Evolutionary conservation across 2,329 filamentous ascomycete species (phyloP).

Genomic region (Chalara sp.): DNA sequence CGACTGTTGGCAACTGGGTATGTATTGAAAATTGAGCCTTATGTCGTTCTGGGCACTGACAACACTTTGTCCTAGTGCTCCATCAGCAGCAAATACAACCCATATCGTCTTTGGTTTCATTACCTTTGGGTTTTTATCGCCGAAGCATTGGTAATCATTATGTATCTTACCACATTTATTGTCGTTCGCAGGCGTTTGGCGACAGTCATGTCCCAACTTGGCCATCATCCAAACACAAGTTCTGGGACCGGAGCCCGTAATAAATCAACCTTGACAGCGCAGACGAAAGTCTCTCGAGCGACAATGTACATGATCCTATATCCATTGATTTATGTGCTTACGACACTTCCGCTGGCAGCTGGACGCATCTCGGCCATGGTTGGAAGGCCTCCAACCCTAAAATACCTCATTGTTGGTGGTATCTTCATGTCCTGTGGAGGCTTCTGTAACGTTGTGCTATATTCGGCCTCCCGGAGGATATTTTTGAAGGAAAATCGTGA

Average conservation of each 20-base stretch:
- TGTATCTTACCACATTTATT: conserved; percentile 3
- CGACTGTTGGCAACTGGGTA: too few species aligned
- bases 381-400: not conserved
- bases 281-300: not conserved
- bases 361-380: conserved; percentile 1
- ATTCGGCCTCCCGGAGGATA: conserved; percentile 1
- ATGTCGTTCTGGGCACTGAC: too few species aligned
- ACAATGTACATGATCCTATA: conserved; percentile 9
- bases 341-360: conserved; percentile 4
- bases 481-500: not conserved
- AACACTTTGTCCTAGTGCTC: too few species aligned
- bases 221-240: too few species aligned
- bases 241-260: too few species aligned
- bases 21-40: too few species aligned
- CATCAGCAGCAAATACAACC: not conserved
- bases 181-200: not conserved
- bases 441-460: conserved; percentile 2
- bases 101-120: not conserved
- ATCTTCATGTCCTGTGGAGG: conserved; percentile 5
- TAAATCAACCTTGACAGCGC: too few species aligned
- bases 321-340: conserved; percentile 6
- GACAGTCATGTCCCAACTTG: too few species aligned
- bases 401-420: not conserved
- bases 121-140: conserved; percentile 3
- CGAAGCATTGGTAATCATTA: not conserved